A percentile compares a stretch with the other conserved stretches of the same genome.
Evolutionary conservation across 768 basidiomycete species (phyloP).

Genomic region (Russula sp.): DNA sequence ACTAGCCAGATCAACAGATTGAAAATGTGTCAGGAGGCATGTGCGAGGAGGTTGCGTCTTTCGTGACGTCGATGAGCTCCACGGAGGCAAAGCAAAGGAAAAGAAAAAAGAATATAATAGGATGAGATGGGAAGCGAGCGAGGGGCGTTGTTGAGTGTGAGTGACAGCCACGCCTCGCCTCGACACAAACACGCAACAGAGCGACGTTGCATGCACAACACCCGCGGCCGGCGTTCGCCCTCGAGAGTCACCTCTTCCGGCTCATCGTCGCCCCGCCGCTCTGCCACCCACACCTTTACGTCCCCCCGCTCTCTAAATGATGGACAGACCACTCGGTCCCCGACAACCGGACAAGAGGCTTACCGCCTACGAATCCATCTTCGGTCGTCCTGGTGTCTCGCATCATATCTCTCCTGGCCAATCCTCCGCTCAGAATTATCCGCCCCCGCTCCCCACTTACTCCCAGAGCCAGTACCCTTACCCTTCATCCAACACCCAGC

Average conservation of each 20-base stretch:
- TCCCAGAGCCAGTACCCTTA: constrained; percentile 29
- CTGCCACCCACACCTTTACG: constrained; percentile 1
- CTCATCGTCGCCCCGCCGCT: background rate
- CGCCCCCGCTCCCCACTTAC: constrained; percentile 18
- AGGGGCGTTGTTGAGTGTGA: no score
- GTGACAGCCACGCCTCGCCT: no score
- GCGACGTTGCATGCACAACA: background rate
- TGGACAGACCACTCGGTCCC: constrained; percentile 57
- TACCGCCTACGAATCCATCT: constrained; percentile 82
- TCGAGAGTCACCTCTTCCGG: background rate
- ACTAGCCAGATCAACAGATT: no score
- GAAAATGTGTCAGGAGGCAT: no score
- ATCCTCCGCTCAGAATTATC: constrained; percentile 21
- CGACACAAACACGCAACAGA: no score
- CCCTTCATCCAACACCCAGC: constrained; percentile 31
- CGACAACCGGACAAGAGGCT: constrained; percentile 60
- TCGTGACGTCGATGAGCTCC: background rate
- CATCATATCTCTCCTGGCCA: constrained; percentile 37
- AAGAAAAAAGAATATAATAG: background rate
- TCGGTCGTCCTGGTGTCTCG: constrained; percentile 60
- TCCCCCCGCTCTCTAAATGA: constrained; percentile 22
- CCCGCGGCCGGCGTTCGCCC: background rate
- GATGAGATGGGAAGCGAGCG: background rate
- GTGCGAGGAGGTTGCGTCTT: no score
- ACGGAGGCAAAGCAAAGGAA: no score